Base-by-base conservation (phyloP, 2,329 filamentous ascomycete species). In the Fusarium redolens region DNA sequence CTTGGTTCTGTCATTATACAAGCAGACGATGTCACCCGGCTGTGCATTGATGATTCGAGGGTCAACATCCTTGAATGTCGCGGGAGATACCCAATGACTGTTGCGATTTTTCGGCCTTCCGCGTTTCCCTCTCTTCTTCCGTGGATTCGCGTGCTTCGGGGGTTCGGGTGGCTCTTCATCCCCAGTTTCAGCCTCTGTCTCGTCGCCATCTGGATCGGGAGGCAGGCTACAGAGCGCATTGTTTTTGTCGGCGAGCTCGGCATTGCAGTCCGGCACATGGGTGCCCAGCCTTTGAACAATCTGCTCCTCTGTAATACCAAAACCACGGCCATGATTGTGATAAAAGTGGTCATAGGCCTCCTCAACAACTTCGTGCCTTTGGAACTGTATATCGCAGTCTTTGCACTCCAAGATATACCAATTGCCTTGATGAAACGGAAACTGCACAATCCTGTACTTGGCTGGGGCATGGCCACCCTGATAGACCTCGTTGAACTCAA, bases 321-420 rank as follows among this genome's bases (percentile, higher is more conserved):
- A n/a, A 22, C 9, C 17, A 14, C 44, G 22, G 18, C 30, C 22
- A 15, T 43, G 48, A 9, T 44, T 25, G 22, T 11, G 28, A 0
- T n/a, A n/a, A 14, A 56, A 40, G 28, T 61, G 59, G 10, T 25
- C 20, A 6, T 33, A 35, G 28, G 59, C 59, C 3, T 56, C 40
- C 35, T 31, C 22, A 17, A 61, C 18, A 13, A 28, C 56, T 7
- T 25, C 33, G 2, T 9, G 15, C 1, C 40, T 20, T 10, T 17
- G 25, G 20, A 61, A 61, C 12, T 40, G 13, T 18, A 22, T 25
- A 17, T 28, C 15, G 25, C 56, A 51, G 10, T 31, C 38, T 5
- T 25, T 54, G 8, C 57, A 60, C 13, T 60, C 57, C 28, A 60
- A 17, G 30, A 60, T 55, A 40, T 54, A 60, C 57, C 57, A 60